Base-by-base conservation (phyloP, 1,284 basidiomycete species). In the Trichosporon ovoides region DNA sequence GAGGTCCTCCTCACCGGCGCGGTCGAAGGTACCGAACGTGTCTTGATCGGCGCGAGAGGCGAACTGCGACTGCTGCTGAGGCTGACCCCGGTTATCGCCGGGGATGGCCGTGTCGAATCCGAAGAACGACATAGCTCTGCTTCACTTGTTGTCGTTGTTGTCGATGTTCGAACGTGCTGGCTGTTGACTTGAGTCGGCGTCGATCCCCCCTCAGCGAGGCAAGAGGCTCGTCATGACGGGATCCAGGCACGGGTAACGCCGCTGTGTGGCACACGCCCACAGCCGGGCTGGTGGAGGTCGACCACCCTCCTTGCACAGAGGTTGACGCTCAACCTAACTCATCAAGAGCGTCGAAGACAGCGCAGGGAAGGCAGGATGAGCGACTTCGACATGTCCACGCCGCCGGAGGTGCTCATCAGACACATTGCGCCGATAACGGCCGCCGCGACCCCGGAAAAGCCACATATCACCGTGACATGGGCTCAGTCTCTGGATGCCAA, bases 401-500 rank as follows among this genome's bases (percentile, higher is more conserved):
- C 57, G 38, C 57, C 57, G 7, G 37, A 36, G 11, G 57, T 62
- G 24, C 61, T 62, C 22, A 24, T 38, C 24, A 16, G 48, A 24
- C 61, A 59, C 37, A 58, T 62, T n/a, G 61, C 40, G 3, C 19
- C 37, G 19, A 43, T 51, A 19, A 57, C 50, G 12, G 24, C 56
- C 2, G 38, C 55, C 7, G 52, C 60, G 10, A 49, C 53, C 22
- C n/a, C 43, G 35, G 43, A 20, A 24, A 54, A 66, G 38, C 73
- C 76, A 5, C 69, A 74, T 56, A 77, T 83, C 35, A 98, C 94
- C 0, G 78, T 98, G 10, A 96, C 95, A 1, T 98, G 94, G 78
- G 95, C 95, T 1, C 94, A 98, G 74, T 95, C 91, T 1, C 79
- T 94, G 50, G 94, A 98, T 78, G 90, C 85, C 33, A 94, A 92